Evolutionary conservation across 129 eudicot species (phyloP).

Genomic region (Saussurea involucrata): DNA sequence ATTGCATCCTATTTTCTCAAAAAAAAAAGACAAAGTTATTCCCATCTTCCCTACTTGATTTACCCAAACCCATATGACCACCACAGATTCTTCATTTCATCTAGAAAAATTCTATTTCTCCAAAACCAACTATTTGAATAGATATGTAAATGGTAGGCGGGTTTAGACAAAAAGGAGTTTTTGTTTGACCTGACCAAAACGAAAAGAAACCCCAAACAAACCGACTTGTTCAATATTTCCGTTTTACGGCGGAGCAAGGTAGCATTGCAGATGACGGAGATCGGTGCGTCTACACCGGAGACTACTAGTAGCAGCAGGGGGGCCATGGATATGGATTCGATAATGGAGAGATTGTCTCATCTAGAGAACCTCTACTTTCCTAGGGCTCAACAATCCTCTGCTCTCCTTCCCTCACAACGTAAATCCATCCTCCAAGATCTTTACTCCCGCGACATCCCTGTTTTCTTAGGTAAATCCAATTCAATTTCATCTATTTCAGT

Average conservation of each 20-base stretch:
- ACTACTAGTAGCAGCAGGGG: constrained; percentile 17
- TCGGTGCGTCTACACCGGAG: constrained; percentile 5
- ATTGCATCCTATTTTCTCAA: no score
- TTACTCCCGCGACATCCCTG: constrained; percentile 73
- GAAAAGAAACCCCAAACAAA: background rate
- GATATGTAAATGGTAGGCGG: background rate
- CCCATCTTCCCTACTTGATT: no score
- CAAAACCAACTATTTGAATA: no score
- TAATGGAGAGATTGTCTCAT: constrained; percentile 63
- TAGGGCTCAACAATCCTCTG: constrained; percentile 66
- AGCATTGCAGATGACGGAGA: constrained; percentile 1
- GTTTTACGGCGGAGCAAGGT: background rate
- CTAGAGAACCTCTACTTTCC: constrained; percentile 80
- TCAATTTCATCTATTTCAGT: background rate
- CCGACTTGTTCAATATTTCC: constrained; percentile 15
- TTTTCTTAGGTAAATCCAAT: constrained; percentile 60
- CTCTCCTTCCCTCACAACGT: constrained; percentile 64
- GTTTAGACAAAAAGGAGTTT: background rate
- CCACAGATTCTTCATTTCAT: no score
- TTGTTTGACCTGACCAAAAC: constrained; percentile 5
- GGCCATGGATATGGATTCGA: constrained; percentile 44
- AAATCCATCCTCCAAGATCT: constrained; percentile 80
- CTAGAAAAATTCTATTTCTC: no score
- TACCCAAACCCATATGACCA: no score
- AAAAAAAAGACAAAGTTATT: no score